Evolutionary conservation across 306 rosid species (phyloP).

Genomic region (Vigna reflexopilosa): DNA sequence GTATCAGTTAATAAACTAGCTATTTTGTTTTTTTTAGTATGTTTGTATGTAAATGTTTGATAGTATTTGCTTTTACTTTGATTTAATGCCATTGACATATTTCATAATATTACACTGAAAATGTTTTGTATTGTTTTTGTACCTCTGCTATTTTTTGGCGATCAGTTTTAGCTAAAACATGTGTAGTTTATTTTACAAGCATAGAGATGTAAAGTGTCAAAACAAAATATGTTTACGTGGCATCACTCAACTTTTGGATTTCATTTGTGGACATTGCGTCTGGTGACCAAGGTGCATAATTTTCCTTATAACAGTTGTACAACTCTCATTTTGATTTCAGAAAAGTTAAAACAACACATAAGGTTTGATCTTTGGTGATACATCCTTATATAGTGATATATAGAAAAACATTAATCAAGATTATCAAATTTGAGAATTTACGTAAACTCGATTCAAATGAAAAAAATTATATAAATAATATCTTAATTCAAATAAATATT

Average conservation of each 20-base stretch:
- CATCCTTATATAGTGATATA: too few relatives aligned
- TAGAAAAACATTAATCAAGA: too few relatives aligned
- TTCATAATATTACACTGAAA: conserved; percentile 6
- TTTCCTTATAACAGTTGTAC: too few relatives aligned
- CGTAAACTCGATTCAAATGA: too few relatives aligned
- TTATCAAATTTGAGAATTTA: too few relatives aligned
- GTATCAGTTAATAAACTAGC: conserved; percentile 17
- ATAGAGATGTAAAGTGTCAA: neutral
- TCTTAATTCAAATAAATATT: too few relatives aligned
- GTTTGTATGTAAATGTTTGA: conserved; percentile 18
- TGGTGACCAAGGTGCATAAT: neutral
- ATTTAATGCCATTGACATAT: conserved; percentile 28
- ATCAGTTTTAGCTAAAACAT: neutral
- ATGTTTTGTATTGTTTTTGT: conserved; percentile 17
- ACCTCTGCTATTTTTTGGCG: neutral
- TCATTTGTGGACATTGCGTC: neutral
- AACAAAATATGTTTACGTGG: neutral
- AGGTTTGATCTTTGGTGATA: too few relatives aligned
- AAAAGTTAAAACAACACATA: too few relatives aligned
- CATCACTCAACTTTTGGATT: neutral
- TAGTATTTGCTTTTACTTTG: conserved; percentile 12
- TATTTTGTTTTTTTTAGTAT: neutral
- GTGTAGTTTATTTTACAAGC: neutral
- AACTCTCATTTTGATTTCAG: too few relatives aligned
- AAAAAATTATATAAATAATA: too few relatives aligned